Conservation (phyloP, 2,329 filamentous ascomycete species). For the Monosporascus sp. region DNA sequence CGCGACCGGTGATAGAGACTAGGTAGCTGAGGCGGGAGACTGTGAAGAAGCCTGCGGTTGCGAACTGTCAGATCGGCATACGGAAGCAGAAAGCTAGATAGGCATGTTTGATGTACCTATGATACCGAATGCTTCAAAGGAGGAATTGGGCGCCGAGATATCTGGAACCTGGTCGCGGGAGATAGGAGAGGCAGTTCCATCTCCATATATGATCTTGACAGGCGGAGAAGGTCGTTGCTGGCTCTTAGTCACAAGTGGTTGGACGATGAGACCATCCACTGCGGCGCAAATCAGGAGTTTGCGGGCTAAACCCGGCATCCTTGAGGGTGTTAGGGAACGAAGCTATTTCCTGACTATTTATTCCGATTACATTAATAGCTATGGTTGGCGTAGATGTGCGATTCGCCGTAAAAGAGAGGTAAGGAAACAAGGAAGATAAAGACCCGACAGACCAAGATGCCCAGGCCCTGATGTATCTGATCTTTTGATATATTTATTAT, state of each 20-base stretch:
- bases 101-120: slow-evolving; percentile 39
- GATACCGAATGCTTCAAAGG: slow-evolving; percentile 56
- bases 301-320: slow-evolving; percentile 72
- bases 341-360: background rate
- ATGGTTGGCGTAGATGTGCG: too few relatives aligned
- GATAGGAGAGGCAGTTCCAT: slow-evolving; percentile 41
- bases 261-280: slow-evolving; percentile 76
- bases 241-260: slow-evolving; percentile 60
- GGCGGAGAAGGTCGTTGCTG: slow-evolving; percentile 43
- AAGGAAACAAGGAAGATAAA: too few relatives aligned
- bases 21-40: slow-evolving; percentile 79
- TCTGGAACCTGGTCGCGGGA: slow-evolving; percentile 42
- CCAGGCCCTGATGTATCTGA: too few relatives aligned
- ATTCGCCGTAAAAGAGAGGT: too few relatives aligned
- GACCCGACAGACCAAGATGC: too few relatives aligned
- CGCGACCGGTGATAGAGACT: slow-evolving; percentile 76
- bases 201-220: slow-evolving; percentile 66
- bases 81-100: background rate
- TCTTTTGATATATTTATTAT: too few relatives aligned
- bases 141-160: slow-evolving; percentile 37
- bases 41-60: slow-evolving; percentile 66
- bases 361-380: too few relatives aligned
- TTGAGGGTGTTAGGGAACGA: slow-evolving; percentile 5
- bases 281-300: slow-evolving; percentile 78
- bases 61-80: slow-evolving; percentile 4